Evolutionary conservation across 2,329 filamentous ascomycete species (phyloP), one percentile per base, ranked within the genome.

Genomic region (Eutypella sp.): DNA sequence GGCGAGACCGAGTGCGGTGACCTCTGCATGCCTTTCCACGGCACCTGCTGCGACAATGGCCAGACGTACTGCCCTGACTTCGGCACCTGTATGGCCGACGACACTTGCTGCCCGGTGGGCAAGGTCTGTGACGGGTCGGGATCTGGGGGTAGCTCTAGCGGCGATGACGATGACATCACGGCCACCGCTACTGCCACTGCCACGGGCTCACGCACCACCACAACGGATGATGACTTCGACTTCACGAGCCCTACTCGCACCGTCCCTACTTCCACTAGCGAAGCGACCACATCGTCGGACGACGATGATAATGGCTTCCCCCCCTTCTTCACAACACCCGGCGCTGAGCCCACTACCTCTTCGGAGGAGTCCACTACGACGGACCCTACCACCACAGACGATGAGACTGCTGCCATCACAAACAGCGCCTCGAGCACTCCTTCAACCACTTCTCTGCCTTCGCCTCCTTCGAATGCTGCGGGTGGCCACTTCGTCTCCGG

Each of bases 21-120:
- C 24, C 25, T 48, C 1, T 59, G 57, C 44, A 59, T 59, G 51
- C 56, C 57, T 3, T 25, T 46, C 7, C 44, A 42, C 15, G 57
- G 50, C n/a, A 58, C 53, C 7, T 59, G 57, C 44, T 58, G 57
- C 36, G 15, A 22, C 13, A 47, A 51, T 29, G 50, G 42, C 7
- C 44, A 44, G 9, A 47, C 55, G 22, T 58, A 59, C 40, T 60
- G 56, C 33, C 54, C 56, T 2, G 46, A 57, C 39, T 57, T 52
- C 22, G 55, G 55, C 33, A 55, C 47, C 3, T 60, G 57, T 47
- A 48, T 46, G n/a, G 22, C 10, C 33, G 48, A 53, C 29, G 53
- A 49, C 15, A 47, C 41, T 16, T 55, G 53, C 41, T 55, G 52
- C 37, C 46, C 51, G 10, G 3, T 48, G 15, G 51, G 52, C 4